Base-by-base conservation (phyloP, 108 stramenopile genomes). In the Chaetoceros muelleri region DNA sequence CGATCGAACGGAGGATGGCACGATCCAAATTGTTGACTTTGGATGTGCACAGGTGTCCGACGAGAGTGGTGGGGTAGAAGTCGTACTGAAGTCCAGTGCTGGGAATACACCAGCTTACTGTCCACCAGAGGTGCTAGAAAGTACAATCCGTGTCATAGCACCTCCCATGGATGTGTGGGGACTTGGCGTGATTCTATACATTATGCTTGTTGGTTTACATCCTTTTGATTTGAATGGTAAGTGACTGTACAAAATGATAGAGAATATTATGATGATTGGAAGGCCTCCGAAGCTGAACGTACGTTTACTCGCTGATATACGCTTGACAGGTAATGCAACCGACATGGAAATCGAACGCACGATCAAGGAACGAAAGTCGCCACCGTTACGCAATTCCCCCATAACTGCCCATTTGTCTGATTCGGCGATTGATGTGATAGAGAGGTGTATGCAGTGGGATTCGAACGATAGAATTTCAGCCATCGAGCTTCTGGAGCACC, bases 141-240 rank as follows among this genome's bases (percentile, higher is more conserved):
- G 40, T 57, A 20, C 57, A 65, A 44, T 2, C 5, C 8, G 8
- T 10, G 8, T 13, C 13, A 40, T 40, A 10, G 13, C 26, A 22
- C 71, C 67, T 19, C 52, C 67, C 10, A 48, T 76, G 44, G 71
- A 87, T 57, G 84, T 90, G 82, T 90, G 88, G 88, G 78, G 78
- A 1, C 64, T 94, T 21, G 93, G 93, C 3, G 78, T 94, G 10
- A 89, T 94, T 61, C 63, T 94, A 16, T 94, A 91, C 53, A 91
- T 94, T 56, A 87, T 94, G 89, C 71, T 94, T n/a, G 83, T 84
- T 13, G 93, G 89, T 29, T 64, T 84, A 8, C 93, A 94, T 61
- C 93, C 93, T 0, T 94, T 86, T 54, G 93, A 94, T 70, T 57
- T 87, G 27, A 54, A 61, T n/a, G n/a, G n/a, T n/a, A n/a, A n/a